Percentiles rank a stretch among this genome's conserved stretches.
These are phyloP conservation scores for Venturia aucupariae DNA, from an alignment of 2,329 filamentous ascomycete genomes.

Conservation along the genomic window DNA sequence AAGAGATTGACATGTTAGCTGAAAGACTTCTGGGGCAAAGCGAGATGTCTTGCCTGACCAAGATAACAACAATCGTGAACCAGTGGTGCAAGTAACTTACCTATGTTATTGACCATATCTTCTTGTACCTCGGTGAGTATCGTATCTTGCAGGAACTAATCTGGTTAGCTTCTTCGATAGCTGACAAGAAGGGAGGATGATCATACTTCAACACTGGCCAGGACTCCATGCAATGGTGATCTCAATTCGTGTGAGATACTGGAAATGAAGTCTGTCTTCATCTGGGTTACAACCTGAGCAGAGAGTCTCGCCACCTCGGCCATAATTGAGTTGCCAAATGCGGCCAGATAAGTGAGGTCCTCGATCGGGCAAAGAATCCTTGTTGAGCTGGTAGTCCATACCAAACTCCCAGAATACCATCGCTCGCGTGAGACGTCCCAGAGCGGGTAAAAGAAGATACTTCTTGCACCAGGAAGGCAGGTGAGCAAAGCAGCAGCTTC, in stretches of 20 bases:
- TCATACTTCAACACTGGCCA: slow-evolving; percentile 15
- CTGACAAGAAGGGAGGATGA: neutral
- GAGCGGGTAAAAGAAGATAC: slow-evolving; percentile 9
- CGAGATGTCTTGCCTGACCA: neutral
- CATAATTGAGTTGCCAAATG: slow-evolving; percentile 49
- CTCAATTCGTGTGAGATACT: slow-evolving; percentile 32
- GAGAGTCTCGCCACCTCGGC: slow-evolving; percentile 47
- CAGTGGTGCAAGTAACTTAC: neutral
- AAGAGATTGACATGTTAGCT: neutral
- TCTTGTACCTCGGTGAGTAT: slow-evolving; percentile 4
- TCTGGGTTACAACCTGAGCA: slow-evolving; percentile 34
- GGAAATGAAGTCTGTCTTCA: slow-evolving; percentile 34
- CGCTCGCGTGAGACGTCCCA: slow-evolving; percentile 5
- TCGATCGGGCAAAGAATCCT: slow-evolving; percentile 37
- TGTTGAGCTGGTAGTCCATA: slow-evolving; percentile 24
- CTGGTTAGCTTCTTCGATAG: neutral
- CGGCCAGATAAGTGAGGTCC: slow-evolving; percentile 44
- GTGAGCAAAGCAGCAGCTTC: slow-evolving; percentile 7
- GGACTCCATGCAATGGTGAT: slow-evolving; percentile 22
- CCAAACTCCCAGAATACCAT: slow-evolving; percentile 19
- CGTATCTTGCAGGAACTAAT: slow-evolving; percentile 7
- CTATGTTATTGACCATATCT: slow-evolving; percentile 7
- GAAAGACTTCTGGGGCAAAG: neutral
- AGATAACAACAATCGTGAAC: neutral
- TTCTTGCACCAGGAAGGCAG: slow-evolving; percentile 5